Conservation (phyloP, 257 asterid genomes). For the Plantago elongata region DNA sequence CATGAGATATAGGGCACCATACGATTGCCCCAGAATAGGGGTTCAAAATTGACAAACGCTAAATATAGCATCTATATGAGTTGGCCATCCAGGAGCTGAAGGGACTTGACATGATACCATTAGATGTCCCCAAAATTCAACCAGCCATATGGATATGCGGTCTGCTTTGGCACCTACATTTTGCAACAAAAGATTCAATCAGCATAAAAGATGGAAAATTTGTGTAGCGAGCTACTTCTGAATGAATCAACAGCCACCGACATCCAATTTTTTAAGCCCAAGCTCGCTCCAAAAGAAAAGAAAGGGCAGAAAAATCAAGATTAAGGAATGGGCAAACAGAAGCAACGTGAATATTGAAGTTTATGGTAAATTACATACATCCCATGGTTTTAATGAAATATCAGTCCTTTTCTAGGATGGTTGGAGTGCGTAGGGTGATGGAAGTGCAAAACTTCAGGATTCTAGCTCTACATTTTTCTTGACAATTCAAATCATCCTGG, state of each 20-base stretch:
- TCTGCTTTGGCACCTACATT: conserved; percentile 10
- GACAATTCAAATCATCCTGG: too few species aligned
- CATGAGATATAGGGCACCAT: conserved; percentile 25
- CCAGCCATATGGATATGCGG: conserved; percentile 14
- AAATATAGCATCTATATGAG: conserved; percentile 28
- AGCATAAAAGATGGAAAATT: not conserved
- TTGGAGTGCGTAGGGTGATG: too few species aligned
- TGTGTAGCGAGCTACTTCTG: too few species aligned
- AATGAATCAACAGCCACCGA: not conserved
- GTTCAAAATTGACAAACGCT: conserved; percentile 46
- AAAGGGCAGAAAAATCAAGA: too few species aligned
- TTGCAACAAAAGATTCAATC: not conserved
- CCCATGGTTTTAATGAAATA: too few species aligned
- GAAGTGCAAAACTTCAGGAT: too few species aligned
- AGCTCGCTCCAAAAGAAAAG: not conserved
- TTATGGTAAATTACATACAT: too few species aligned
- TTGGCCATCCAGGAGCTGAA: conserved; percentile 25
- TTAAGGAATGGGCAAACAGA: too few species aligned
- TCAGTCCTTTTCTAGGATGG: too few species aligned
- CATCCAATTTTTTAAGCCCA: not conserved
- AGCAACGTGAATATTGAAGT: too few species aligned
- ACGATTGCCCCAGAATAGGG: conserved; percentile 32
- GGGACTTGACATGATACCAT: conserved; percentile 31
- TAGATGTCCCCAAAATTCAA: conserved; percentile 37
- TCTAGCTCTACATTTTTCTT: too few species aligned